Percentiles rank a stretch among this genome's conserved stretches.
phyloP scores from a whole-genome alignment of 306 rosid species.

The Prunus mongolica region DNA sequence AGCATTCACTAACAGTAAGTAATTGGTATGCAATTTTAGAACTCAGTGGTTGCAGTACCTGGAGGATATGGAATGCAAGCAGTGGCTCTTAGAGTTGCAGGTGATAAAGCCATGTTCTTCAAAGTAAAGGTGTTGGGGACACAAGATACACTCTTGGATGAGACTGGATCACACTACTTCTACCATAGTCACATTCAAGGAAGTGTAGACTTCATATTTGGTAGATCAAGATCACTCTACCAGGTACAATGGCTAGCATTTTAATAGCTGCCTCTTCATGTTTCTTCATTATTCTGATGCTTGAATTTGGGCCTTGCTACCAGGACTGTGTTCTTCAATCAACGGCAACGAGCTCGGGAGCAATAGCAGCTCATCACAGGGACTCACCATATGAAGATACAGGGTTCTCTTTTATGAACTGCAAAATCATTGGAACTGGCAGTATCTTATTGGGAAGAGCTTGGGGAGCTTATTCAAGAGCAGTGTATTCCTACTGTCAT shows the following conservation, averaged over 20 bases:
- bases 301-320: neutral
- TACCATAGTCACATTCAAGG: conserved; percentile 64
- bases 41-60: conserved; percentile 62
- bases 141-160: conserved; percentile 87
- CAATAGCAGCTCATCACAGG: conserved; percentile 89
- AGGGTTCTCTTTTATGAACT: conserved; percentile 72
- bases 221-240: conserved; percentile 70
- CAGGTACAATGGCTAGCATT: conserved; percentile 38
- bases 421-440: conserved; percentile 64
- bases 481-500: conserved; percentile 54
- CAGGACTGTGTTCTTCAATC: conserved; percentile 71
- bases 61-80: conserved; percentile 82
- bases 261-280: neutral
- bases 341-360: conserved; percentile 56
- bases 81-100: conserved; percentile 74
- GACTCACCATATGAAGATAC: conserved; percentile 43
- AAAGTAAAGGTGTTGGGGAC: conserved; percentile 58
- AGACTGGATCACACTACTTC: conserved; percentile 67
- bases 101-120: conserved; percentile 77
- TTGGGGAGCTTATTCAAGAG: conserved; percentile 82
- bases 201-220: conserved; percentile 74
- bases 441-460: conserved; percentile 72
- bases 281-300: conserved; percentile 10
- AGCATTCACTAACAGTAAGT: neutral
- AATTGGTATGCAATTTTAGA: conserved; percentile 30